Evolutionary conservation across 768 basidiomycete species (phyloP).

Genomic region (Suillus paluster): DNA sequence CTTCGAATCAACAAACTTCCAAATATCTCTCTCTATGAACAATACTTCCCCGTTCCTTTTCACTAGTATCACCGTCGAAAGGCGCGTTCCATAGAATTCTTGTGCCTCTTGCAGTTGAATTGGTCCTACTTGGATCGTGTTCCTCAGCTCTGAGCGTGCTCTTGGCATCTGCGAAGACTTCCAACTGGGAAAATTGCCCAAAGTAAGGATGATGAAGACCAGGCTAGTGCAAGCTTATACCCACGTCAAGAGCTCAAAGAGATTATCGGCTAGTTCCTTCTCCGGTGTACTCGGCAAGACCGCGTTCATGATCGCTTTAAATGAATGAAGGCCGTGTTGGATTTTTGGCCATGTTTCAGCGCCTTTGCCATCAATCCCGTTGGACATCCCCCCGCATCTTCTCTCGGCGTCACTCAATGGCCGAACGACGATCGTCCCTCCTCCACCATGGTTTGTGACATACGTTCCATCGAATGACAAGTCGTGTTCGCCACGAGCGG

Average conservation of each 20-base stretch:
- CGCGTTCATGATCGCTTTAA: constrained; percentile 48
- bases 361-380: constrained; percentile 70
- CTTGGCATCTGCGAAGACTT: constrained; percentile 47
- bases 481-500: constrained; percentile 7
- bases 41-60: constrained; percentile 59
- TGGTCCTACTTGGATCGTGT: constrained; percentile 69
- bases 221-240: constrained; percentile 34
- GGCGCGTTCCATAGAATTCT: constrained; percentile 65
- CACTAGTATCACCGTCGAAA: constrained; percentile 74
- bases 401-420: constrained; percentile 54
- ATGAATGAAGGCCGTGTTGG: constrained; percentile 52
- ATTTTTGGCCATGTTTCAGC: constrained; percentile 79
- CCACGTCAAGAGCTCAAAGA: constrained; percentile 74
- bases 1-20: constrained; percentile 50
- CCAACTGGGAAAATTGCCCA: constrained; percentile 45
- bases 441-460: constrained; percentile 75
- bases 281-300: constrained; percentile 47
- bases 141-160: constrained; percentile 57
- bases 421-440: constrained; percentile 59
- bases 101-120: constrained; percentile 32
- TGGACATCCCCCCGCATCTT: constrained; percentile 67
- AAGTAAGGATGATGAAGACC: constrained; percentile 10
- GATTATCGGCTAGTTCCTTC: constrained; percentile 53
- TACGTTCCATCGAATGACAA: constrained; percentile 57
- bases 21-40: constrained; percentile 77